Base-by-base conservation (phyloP, 2,329 filamentous ascomycete species). In the Phaeoacremonium minimum region DNA sequence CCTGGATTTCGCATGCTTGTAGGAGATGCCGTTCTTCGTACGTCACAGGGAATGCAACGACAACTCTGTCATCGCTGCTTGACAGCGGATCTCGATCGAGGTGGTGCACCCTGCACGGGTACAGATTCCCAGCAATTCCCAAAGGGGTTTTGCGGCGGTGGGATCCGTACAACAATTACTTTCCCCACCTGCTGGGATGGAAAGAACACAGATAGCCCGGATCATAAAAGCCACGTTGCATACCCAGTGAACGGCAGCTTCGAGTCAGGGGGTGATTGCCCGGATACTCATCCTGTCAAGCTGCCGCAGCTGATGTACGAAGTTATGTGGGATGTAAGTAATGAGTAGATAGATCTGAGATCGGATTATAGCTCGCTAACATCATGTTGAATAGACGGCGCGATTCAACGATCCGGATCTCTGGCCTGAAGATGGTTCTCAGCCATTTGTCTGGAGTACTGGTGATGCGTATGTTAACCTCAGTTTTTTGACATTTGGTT, bases 141-240 rank as follows among this genome's bases (percentile, higher is more conserved):
- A 11, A 53, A 49, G 3, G 45, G 51, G 30, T 52, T 49, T 6
- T 67, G 64, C 37, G 49, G 52, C 12, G 58, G 58, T 11, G 63
- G 64, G 17, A 66, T 66, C 40, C 62, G 65, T 51, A 58, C 61
- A 3, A 60, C 63, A 12, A 52, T 66, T 30, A 58, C 63, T 29
- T 67, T 67, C 47, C 58, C 58, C 4, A 52, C 55, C 51, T 78
- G 74, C 60, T 78, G 75, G 74, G 64, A 78, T 42, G 75, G 75
- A 28, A 59, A 60, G 28, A 64, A 73, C 43, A 44, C 69, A 35
- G 71, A 76, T 48, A 59, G 61, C 12, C 42, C 60, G 1, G 64
- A 76, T 48, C 71, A 64, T 49, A 61, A 50, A 31, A 47, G 40
- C 18, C 53, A 57, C 37, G 48, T 78, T 43, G 58, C 65, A 3